Percentiles rank a stretch among this genome's conserved stretches.
Evolutionary conservation across 2,329 filamentous ascomycete species (phyloP).

Genomic region (Apiospora saccharicola): DNA sequence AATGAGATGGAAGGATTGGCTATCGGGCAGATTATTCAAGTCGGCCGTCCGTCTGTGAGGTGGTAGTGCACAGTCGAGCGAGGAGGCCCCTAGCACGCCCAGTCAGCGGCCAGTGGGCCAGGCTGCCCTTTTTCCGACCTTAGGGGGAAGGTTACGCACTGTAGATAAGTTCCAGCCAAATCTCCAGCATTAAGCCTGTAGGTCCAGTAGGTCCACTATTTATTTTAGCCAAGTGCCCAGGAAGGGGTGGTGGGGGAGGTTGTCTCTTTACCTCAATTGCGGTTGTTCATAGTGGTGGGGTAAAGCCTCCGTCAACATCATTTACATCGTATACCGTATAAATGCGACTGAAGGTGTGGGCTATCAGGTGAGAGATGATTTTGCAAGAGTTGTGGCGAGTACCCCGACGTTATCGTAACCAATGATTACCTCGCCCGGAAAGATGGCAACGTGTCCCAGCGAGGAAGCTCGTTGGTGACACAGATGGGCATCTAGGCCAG

Average conservation of each 20-base stretch:
- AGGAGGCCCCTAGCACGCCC: background rate
- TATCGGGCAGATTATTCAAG: conserved; percentile 10
- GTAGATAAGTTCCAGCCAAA: conserved; percentile 9
- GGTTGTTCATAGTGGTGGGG: background rate
- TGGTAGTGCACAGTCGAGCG: background rate
- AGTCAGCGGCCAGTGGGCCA: conserved; percentile 3
- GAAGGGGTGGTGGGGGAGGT: no score
- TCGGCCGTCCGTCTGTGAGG: background rate
- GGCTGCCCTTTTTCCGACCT: conserved; percentile 7
- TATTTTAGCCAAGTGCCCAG: background rate
- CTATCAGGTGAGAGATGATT: background rate
- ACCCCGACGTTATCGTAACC: background rate
- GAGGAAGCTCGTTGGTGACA: conserved; percentile 6
- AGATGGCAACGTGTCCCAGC: conserved; percentile 3
- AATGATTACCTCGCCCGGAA: background rate
- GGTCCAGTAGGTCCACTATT: background rate
- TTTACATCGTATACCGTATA: background rate
- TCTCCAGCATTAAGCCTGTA: conserved; percentile 17
- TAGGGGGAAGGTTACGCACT: conserved; percentile 7
- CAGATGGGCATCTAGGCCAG: background rate
- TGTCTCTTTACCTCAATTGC: background rate
- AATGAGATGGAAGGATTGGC: conserved; percentile 17
- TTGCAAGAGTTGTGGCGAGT: background rate
- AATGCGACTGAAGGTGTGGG: background rate
- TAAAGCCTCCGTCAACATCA: background rate